Conservation (phyloP, 371 early-diverging fungal genomes). For the Mortierella polycephala region DNA sequence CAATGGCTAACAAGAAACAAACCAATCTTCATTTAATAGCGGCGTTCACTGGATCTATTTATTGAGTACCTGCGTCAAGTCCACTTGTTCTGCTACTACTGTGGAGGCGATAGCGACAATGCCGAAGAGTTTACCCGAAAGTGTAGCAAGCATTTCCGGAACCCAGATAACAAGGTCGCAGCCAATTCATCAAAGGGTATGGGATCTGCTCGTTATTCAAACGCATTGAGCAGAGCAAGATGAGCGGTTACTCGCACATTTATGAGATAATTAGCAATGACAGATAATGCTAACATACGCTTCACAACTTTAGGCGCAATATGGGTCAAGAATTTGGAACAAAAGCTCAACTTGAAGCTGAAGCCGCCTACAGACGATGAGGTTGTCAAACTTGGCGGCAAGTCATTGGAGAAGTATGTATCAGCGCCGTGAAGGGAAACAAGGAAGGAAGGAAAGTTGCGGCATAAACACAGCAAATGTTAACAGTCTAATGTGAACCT, state of each 20-base stretch:
- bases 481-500: neutral
- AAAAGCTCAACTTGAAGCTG: slow-evolving; percentile 68
- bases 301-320: slow-evolving; percentile 54
- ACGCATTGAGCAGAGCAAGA: too few species aligned
- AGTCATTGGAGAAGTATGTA: slow-evolving; percentile 72
- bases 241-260: too few species aligned
- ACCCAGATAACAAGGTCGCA: slow-evolving; percentile 48
- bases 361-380: slow-evolving; percentile 73
- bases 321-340: slow-evolving; percentile 74
- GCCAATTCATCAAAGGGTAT: slow-evolving; percentile 47
- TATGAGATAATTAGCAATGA: neutral
- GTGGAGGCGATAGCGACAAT: slow-evolving; percentile 83
- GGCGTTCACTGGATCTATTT: slow-evolving; percentile 78
- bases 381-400: slow-evolving; percentile 81
- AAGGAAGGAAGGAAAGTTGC: too few species aligned
- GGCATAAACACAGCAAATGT: too few species aligned
- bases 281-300: neutral
- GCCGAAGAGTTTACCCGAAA: slow-evolving; percentile 85
- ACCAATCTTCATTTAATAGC: slow-evolving; percentile 3
- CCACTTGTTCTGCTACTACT: slow-evolving; percentile 95
- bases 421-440: neutral
- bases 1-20: neutral
- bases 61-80: slow-evolving; percentile 90
- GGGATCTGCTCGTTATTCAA: too few species aligned
- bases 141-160: slow-evolving; percentile 79